Evolutionary conservation across 257 asterid genomes (phyloP).

Genomic region (Solanum peruvianum): DNA sequence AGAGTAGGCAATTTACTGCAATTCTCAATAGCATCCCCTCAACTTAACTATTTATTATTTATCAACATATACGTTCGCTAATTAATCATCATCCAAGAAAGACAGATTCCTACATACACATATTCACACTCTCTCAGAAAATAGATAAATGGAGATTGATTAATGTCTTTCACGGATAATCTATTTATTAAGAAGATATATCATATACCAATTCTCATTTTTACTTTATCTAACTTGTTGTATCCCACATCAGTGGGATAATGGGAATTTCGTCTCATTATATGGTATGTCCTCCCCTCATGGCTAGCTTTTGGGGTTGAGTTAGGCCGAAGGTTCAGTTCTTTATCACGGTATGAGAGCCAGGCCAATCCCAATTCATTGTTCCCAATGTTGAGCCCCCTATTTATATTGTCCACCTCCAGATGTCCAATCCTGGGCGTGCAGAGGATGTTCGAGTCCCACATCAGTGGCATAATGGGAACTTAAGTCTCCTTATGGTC

Average conservation of each 20-base stretch:
- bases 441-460: background rate
- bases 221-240: background rate
- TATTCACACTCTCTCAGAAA: background rate
- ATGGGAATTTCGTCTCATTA: background rate
- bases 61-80: background rate
- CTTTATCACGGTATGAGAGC: background rate
- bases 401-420: background rate
- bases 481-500: background rate
- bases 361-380: background rate
- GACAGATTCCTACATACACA: background rate
- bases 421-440: background rate
- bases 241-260: background rate
- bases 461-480: background rate
- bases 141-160: background rate
- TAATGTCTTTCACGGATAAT: background rate
- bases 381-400: background rate
- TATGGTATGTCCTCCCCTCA: background rate
- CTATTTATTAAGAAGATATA: background rate
- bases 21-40: background rate
- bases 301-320: background rate
- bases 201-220: background rate
- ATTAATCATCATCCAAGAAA: background rate
- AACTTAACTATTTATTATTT: background rate
- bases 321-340: background rate
- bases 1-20: background rate